Evolutionary conservation across 2,329 filamentous ascomycete species (phyloP).

Genomic region (Zymoseptoria crescenta): DNA sequence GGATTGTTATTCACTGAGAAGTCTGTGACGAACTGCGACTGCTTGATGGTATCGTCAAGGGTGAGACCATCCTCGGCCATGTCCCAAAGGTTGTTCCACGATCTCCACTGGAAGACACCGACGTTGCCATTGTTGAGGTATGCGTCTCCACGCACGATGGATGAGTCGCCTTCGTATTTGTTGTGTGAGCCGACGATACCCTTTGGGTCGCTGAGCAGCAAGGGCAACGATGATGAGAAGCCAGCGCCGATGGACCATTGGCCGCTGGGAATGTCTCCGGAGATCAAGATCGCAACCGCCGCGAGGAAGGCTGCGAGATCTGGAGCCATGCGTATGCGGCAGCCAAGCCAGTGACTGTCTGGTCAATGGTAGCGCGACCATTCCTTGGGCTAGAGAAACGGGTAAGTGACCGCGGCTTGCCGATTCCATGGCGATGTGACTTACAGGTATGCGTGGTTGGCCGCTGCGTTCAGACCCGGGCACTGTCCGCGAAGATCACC

Average conservation of each 20-base stretch:
- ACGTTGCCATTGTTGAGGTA: conserved; percentile 16
- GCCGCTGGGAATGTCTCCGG: conserved; percentile 1
- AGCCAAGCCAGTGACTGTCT: conserved; percentile 17
- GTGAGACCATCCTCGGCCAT: conserved; percentile 7
- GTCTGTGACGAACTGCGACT: not conserved
- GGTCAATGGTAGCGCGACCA: conserved; percentile 21
- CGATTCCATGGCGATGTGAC: too few relatives aligned
- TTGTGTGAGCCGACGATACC: conserved; percentile 25
- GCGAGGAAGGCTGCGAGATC: conserved; percentile 5
- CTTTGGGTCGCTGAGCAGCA: conserved; percentile 3
- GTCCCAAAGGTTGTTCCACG: conserved; percentile 10
- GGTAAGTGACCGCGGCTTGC: too few relatives aligned
- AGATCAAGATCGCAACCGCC: not conserved
- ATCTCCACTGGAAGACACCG: conserved; percentile 7
- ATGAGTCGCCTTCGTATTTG: conserved; percentile 29
- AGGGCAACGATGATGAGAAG: conserved; percentile 1
- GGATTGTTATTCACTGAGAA: conserved; percentile 23
- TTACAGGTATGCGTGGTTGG: conserved; percentile 2
- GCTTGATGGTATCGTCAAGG: conserved; percentile 8
- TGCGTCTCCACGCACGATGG: conserved; percentile 26
- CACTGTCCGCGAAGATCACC: conserved; percentile 23
- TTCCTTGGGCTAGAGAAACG: conserved; percentile 11
- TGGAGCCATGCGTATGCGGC: conserved; percentile 23
- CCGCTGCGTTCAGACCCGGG: conserved; percentile 11
- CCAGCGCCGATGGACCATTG: conserved; percentile 18